Evolutionary conservation across 1,284 basidiomycete genomes (phyloP).

Genomic region (Cutaneotrichosporon cutaneum): DNA sequence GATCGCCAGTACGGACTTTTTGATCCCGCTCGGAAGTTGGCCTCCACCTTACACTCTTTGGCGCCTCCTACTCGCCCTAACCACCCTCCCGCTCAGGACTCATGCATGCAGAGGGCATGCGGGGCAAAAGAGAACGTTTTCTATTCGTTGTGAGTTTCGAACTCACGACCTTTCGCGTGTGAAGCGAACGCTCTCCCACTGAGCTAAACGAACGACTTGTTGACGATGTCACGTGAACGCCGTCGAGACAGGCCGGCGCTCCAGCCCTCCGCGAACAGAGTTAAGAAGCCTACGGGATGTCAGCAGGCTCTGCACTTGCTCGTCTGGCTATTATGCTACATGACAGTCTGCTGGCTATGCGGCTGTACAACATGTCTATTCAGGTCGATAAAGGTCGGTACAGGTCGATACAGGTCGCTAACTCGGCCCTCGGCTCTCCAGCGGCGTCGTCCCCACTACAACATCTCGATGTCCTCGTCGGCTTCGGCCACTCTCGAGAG

Average conservation of each 20-base stretch:
- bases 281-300: too few species aligned
- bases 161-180: conserved; percentile 2
- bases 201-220: conserved; percentile 2
- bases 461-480: neutral
- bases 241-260: too few species aligned
- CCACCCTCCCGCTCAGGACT: too few species aligned
- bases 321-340: neutral
- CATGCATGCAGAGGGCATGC: neutral
- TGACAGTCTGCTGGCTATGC: too few species aligned
- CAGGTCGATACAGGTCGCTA: too few species aligned
- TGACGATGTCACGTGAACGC: too few species aligned
- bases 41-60: too few species aligned
- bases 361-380: neutral
- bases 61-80: too few species aligned
- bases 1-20: conserved; percentile 6
- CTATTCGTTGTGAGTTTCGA: conserved; percentile 1
- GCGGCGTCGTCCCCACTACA: neutral
- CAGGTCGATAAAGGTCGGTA: too few species aligned
- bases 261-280: too few species aligned
- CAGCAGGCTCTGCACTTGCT: neutral
- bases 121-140: neutral
- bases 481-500: neutral
- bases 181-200: conserved; percentile 2
- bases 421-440: too few species aligned
- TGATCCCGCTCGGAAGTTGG: too few species aligned